Conservation (phyloP, 768 basidiomycete species). For the Podaxis rugospora region DNA sequence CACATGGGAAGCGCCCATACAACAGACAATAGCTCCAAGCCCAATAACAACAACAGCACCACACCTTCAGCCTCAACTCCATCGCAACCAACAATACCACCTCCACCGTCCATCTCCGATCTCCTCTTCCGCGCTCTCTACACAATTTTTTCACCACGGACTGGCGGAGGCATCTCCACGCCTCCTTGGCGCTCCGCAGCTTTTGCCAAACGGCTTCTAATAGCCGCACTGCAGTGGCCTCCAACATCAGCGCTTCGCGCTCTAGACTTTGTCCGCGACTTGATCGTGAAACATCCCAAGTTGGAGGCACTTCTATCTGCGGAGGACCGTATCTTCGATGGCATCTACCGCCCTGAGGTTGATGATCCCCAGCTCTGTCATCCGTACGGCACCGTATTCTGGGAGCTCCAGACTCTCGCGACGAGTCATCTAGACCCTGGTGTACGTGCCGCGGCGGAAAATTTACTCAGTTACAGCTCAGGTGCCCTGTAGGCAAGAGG, state of each 20-base stretch:
- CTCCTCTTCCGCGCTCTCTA: conserved; percentile 85
- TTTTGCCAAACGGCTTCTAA: conserved; percentile 89
- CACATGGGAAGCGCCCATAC: not conserved
- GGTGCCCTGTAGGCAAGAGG: conserved; percentile 21
- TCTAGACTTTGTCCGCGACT: conserved; percentile 65
- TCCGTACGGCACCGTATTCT: conserved; percentile 82
- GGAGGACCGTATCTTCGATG: conserved; percentile 81
- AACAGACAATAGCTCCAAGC: conserved; percentile 24
- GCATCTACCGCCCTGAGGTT: conserved; percentile 78
- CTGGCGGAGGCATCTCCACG: conserved; percentile 40
- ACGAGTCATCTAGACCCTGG: conserved; percentile 58
- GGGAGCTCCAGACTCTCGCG: conserved; percentile 71
- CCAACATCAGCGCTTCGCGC: conserved; percentile 58
- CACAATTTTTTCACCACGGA: conserved; percentile 75
- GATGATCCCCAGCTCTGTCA: conserved; percentile 85
- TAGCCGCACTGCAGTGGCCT: conserved; percentile 79
- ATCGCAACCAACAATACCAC: conserved; percentile 13
- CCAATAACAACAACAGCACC: conserved; percentile 6
- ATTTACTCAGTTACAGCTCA: conserved; percentile 43
- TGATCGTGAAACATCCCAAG: conserved; percentile 75
- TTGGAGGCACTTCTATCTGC: conserved; percentile 83
- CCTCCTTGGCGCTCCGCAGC: conserved; percentile 81
- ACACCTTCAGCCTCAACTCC: conserved; percentile 6
- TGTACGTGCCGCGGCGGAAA: conserved; percentile 64
- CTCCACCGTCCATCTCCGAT: conserved; percentile 42